Percentiles rank a stretch among this genome's conserved stretches.
phyloP scores from a whole-genome alignment of 768 basidiomycete genomes.

The Clathrus columnatus region DNA sequence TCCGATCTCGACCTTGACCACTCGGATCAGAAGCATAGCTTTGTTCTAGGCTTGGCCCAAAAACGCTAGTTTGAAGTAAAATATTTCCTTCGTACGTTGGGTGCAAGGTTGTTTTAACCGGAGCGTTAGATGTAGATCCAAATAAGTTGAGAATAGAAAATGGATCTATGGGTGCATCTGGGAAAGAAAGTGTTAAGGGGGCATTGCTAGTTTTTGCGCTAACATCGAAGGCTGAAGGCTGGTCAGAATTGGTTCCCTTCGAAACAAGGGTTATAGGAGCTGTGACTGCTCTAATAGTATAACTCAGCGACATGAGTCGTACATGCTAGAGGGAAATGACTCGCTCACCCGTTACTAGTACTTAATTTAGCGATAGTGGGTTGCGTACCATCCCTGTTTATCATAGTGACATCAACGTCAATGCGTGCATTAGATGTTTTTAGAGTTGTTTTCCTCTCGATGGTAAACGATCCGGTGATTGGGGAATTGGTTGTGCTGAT shows the following conservation, averaged over 20 bases:
- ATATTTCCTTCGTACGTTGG: slow-evolving; percentile 36
- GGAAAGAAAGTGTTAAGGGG: slow-evolving; percentile 21
- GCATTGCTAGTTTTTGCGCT: slow-evolving; percentile 23
- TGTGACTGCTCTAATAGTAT: background rate
- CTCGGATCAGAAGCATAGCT: background rate
- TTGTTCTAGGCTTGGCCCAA: background rate
- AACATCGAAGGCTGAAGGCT: slow-evolving; percentile 22
- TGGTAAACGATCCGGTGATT: slow-evolving; percentile 37
- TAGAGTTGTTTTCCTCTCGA: slow-evolving; percentile 27
- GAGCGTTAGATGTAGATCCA: slow-evolving; percentile 23
- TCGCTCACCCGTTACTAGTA: slow-evolving; percentile 8
- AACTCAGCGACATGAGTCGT: background rate
- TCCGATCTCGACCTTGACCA: slow-evolving; percentile 1
- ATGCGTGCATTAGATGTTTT: slow-evolving; percentile 34
- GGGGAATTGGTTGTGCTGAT: slow-evolving; percentile 35
- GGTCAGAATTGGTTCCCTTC: background rate
- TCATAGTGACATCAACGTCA: slow-evolving; percentile 26
- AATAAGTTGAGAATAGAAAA: slow-evolving; percentile 24
- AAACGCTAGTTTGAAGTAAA: slow-evolving; percentile 17
- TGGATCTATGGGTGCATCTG: slow-evolving; percentile 22
- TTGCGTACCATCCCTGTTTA: slow-evolving; percentile 8
- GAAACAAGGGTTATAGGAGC: slow-evolving; percentile 2
- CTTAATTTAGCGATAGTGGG: background rate
- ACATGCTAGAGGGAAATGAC: too few species aligned
- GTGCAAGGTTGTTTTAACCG: slow-evolving; percentile 22